These are phyloP conservation scores for Areca catechu DNA, from an alignment of 176 grass and related monocot genomes.

Conservation along the genomic window DNA sequence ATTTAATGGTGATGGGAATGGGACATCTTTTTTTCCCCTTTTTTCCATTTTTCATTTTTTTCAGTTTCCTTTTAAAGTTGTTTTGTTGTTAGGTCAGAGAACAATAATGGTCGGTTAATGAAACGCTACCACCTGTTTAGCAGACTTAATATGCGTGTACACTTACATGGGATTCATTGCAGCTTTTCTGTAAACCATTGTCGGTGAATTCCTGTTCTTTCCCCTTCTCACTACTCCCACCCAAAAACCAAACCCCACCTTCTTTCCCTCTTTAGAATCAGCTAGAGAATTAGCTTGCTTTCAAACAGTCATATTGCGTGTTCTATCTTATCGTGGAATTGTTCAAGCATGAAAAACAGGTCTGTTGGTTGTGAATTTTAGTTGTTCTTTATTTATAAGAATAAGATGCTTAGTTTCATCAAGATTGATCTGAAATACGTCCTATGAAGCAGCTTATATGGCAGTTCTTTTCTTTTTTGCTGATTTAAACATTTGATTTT, in stretches of 20 bases:
- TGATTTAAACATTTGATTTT: no score
- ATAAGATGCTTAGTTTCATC: no score
- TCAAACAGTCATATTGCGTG: not conserved
- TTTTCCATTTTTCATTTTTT: not conserved
- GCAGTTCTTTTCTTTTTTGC: no score
- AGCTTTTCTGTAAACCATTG: no score
- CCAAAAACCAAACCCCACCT: no score
- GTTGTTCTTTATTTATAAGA: no score
- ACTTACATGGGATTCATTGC: not conserved
- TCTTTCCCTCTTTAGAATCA: no score
- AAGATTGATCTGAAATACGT: no score
- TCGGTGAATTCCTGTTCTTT: no score
- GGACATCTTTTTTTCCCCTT: not conserved
- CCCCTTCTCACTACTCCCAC: no score
- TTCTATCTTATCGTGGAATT: not conserved
- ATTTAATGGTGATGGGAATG: not conserved
- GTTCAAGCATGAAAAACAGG: slow-evolving; percentile 4
- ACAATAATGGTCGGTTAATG: not conserved
- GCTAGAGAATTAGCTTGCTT: not conserved
- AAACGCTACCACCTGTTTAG: not conserved
- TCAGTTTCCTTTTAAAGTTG: slow-evolving; percentile 1
- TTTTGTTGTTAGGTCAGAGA: not conserved
- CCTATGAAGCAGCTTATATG: no score
- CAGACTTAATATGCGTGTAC: not conserved
- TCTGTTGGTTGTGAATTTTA: not conserved